phyloP scores from a whole-genome alignment of 1,284 basidiomycete species.

The Dichomitus squalens region DNA sequence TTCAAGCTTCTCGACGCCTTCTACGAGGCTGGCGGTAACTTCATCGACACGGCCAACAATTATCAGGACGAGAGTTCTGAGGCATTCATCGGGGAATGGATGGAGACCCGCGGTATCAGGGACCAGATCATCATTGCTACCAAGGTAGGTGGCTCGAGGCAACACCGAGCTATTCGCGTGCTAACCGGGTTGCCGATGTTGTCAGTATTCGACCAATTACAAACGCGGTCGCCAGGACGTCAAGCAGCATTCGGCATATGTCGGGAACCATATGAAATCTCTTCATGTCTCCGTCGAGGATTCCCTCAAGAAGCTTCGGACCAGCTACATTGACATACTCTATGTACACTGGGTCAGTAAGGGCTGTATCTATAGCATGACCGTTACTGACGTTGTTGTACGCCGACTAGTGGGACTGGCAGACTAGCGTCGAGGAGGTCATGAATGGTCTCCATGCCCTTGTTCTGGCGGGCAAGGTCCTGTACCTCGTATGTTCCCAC shows the following conservation, averaged over 20 bases:
- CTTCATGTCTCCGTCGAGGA: constrained; percentile 44
- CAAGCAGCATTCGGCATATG: constrained; percentile 29
- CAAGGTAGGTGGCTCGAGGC: constrained; percentile 34
- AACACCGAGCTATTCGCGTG: no score
- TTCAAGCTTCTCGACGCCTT: constrained; percentile 53
- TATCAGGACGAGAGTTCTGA: constrained; percentile 46
- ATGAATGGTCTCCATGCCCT: constrained; percentile 49
- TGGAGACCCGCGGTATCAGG: constrained; percentile 47
- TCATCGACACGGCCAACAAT: constrained; percentile 57
- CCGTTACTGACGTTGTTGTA: no score
- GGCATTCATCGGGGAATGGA: constrained; percentile 62
- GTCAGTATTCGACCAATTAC: constrained; percentile 24
- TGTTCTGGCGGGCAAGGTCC: constrained; percentile 43
- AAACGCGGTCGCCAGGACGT: constrained; percentile 24
- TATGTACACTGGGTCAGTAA: constrained; percentile 12
- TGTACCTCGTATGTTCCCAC: constrained; percentile 41
- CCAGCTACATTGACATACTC: constrained; percentile 49
- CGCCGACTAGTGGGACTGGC: constrained; percentile 42
- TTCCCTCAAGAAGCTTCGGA: constrained; percentile 58
- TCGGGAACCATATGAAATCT: constrained; percentile 49
- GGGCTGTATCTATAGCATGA: no score
- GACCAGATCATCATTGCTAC: constrained; percentile 60
- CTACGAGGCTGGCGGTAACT: constrained; percentile 52
- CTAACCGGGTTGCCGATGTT: no score
- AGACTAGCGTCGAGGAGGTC: constrained; percentile 45